phyloP scores from a whole-genome alignment of 2,329 filamentous ascomycete genomes.

The Trichoderma atroviride region DNA sequence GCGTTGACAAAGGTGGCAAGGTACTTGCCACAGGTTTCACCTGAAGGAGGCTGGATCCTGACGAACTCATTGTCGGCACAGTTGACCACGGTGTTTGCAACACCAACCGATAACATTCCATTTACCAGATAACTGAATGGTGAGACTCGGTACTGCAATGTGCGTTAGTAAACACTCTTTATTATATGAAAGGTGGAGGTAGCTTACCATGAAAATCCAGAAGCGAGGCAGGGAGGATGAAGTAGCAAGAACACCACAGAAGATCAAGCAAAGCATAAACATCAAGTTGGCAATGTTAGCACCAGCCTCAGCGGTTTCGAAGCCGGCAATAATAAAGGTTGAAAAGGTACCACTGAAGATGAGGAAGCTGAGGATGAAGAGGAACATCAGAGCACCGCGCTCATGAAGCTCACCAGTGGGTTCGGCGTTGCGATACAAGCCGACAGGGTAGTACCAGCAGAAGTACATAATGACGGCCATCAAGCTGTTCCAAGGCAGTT shows the following conservation, averaged over 20 bases:
- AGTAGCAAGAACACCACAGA: conserved; percentile 72
- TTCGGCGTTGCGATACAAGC: conserved; percentile 70
- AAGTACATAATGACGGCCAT: conserved; percentile 77
- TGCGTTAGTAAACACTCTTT: neutral
- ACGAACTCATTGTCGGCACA: conserved; percentile 74
- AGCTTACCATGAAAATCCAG: conserved; percentile 72
- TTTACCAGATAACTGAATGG: conserved; percentile 82
- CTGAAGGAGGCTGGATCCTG: conserved; percentile 62
- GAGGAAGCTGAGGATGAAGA: conserved; percentile 74
- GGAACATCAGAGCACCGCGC: conserved; percentile 77
- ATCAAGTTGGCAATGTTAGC: conserved; percentile 75
- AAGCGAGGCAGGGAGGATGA: conserved; percentile 67
- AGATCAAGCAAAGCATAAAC: conserved; percentile 73
- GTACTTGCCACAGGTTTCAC: conserved; percentile 64
- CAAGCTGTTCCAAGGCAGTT: conserved; percentile 81
- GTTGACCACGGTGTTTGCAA: conserved; percentile 66
- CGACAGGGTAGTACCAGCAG: conserved; percentile 85
- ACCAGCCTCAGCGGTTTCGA: conserved; percentile 74
- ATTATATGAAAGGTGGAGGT: neutral
- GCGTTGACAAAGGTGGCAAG: conserved; percentile 52
- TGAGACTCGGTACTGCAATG: conserved; percentile 65
- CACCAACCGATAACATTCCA: conserved; percentile 69
- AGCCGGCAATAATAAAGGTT: conserved; percentile 73
- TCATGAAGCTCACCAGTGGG: conserved; percentile 63
- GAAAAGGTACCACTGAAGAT: conserved; percentile 82